These are phyloP conservation scores for Tuber indicum DNA, from an alignment of 495 filamentous ascomycete genomes.

Conservation along the genomic window DNA sequence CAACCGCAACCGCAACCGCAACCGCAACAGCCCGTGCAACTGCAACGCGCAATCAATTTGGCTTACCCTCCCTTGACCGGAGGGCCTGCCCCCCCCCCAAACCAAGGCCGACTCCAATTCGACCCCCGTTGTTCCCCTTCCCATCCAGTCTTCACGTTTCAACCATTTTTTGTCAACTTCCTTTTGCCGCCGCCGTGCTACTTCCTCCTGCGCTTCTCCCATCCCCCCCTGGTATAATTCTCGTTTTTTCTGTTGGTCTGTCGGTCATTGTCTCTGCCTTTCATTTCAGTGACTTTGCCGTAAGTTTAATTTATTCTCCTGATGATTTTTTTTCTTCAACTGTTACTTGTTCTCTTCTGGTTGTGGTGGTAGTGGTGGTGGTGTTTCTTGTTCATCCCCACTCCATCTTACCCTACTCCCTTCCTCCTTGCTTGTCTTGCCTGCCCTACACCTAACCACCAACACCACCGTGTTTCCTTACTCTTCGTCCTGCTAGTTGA, in stretches of 20 bases:
- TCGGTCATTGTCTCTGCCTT: conserved; percentile 22
- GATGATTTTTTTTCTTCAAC: background rate
- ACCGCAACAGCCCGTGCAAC: conserved; percentile 19
- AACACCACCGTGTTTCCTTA: conserved; percentile 7
- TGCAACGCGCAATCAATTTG: background rate
- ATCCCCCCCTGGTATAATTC: conserved; percentile 14
- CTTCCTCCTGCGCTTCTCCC: conserved; percentile 19
- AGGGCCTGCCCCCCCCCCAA: background rate
- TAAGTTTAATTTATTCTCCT: background rate
- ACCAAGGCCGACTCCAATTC: conserved; percentile 4
- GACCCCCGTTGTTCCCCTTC: conserved; percentile 24
- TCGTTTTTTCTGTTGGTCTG: conserved; percentile 8
- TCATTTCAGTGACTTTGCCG: conserved; percentile 19
- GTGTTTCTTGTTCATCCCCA: conserved; percentile 17
- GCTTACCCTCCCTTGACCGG: conserved; percentile 24
- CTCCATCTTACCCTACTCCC: conserved; percentile 18
- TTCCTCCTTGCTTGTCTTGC: conserved; percentile 8
- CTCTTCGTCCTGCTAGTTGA: background rate
- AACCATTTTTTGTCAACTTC: conserved; percentile 13
- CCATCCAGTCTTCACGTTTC: conserved; percentile 25
- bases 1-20: conserved; percentile 25
- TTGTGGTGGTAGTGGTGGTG: conserved; percentile 20
- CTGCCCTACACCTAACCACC: conserved; percentile 15
- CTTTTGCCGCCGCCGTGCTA: conserved; percentile 32
- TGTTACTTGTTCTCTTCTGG: background rate